Percentiles rank a stretch among this genome's conserved stretches.
phyloP scores from a whole-genome alignment of 805 yeast species.

The Candida ascalaphidarum region DNA sequence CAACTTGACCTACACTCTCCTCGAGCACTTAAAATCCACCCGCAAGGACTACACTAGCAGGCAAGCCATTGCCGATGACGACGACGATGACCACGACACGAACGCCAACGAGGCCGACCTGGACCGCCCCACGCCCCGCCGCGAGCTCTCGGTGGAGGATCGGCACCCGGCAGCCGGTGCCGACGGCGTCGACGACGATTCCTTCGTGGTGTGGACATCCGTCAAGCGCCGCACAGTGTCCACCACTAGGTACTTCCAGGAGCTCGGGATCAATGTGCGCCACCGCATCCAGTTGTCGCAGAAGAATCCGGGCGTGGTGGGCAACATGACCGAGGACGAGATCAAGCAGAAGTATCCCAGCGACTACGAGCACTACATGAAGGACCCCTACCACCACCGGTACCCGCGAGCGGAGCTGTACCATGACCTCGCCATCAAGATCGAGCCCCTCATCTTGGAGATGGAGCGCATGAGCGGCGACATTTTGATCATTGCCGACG shows the following conservation, averaged over 20 bases:
- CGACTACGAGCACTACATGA: slow-evolving; percentile 55
- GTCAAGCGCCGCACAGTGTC: slow-evolving; percentile 78
- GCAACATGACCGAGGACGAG: slow-evolving; percentile 55
- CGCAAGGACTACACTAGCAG: slow-evolving; percentile 27
- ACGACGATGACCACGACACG: neutral
- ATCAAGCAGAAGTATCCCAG: slow-evolving; percentile 53
- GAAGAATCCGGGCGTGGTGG: slow-evolving; percentile 82
- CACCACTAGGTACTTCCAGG: slow-evolving; percentile 62
- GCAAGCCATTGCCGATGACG: neutral
- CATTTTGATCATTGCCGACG: slow-evolving; percentile 86
- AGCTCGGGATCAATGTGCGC: slow-evolving; percentile 53
- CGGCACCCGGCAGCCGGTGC: slow-evolving; percentile 39
- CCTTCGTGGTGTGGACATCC: slow-evolving; percentile 91
- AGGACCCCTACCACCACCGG: slow-evolving; percentile 89
- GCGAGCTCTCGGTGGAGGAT: slow-evolving; percentile 23
- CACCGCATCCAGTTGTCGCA: slow-evolving; percentile 82
- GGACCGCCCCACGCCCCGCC: slow-evolving; percentile 2
- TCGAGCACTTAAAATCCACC: slow-evolving; percentile 23
- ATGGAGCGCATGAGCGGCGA: slow-evolving; percentile 90
- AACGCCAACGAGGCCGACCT: slow-evolving; percentile 1
- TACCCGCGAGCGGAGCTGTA: slow-evolving; percentile 90
- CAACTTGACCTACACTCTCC: slow-evolving; percentile 51
- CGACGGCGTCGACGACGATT: slow-evolving; percentile 51
- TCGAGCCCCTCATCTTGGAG: slow-evolving; percentile 89
- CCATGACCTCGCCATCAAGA: slow-evolving; percentile 89